Base-by-base conservation (phyloP, 345 rosid species). In the Bruguiera sexangula region DNA sequence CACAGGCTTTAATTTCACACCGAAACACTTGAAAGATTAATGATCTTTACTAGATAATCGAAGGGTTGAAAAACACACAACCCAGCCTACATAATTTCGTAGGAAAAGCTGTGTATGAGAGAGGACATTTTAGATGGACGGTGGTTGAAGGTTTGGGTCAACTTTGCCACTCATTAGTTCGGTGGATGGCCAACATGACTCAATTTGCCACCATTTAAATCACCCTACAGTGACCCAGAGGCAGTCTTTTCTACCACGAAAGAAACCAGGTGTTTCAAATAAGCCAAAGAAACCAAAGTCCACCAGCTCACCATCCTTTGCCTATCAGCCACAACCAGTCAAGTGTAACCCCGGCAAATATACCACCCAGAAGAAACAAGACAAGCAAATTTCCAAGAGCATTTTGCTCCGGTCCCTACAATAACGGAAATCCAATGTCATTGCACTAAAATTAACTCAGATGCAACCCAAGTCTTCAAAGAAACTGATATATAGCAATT, bases 291-390 rank as follows among this genome's bases (percentile, higher is more conserved):
- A 10, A 19, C 22, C 10, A 15, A 15, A 43, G 50, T 43, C 39
- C 46, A 13, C 32, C 53, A n/a, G 32, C 27, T 82, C 74, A 85
- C 91, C 93, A 84, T 53, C 82, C 89, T 71, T 86, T 85, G 55
- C 94, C 88, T 68, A 86, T 86, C 20, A 85, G 89, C 88, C 89
- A 86, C 72, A 85, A 61, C 91, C 88, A 85, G 63, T 85, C 93
- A 3, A 85, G 84, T 19, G 80, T 78, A 32, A 77, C 88, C 32
- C 91, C 89, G 3, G 88, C 75, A 54, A 85, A 83, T 55, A 88
- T 68, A 6, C 93, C 91, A 11, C 81, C 86, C 15, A 83, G 2
- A 16, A 88, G 80, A 68, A 86, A 86, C 73, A 85, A 36, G 43
- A 83, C 85, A 20, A 86, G 91, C 80, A 88, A 24, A 78, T 88